Base-by-base conservation (phyloP, 441 rosid species). In the Populus hybrid region DNA sequence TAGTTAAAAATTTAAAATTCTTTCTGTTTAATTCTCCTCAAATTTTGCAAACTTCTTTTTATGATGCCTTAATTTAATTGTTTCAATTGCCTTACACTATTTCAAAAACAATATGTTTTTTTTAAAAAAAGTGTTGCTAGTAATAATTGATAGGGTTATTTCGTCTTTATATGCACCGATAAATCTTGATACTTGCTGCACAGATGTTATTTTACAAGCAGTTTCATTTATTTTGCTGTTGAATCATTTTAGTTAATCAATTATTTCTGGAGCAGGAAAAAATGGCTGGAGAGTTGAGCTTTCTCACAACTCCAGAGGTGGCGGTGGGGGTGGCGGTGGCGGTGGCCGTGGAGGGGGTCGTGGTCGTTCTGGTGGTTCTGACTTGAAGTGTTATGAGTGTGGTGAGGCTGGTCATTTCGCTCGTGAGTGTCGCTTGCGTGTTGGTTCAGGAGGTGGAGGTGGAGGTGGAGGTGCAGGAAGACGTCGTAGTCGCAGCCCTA, bases 281-380 rank as follows among this genome's bases (percentile, higher is more conserved):
- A 94, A 91, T 77, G 94, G 95, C 21, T 96, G 99, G 99, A 92
- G 98, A 75, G 98, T 96, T 79, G 98, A 96, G 88, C 89, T 91
- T 73, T 94, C 98, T 76, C 98, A 92, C 80, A 94, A 88, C 73
- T 92, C 94, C 5, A 92, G 85, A 76, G 83, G 85, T 36, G 81
- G 81, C 0, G 80, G 78, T 19, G 83, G 83, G 0, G 95, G 97
- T 36, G 92, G 92, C 0, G 57, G 57, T 59, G 92, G 95, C 5
- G 83, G 80, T 10, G 82, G 82, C 7, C 67, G 84, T 0, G 73
- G 87, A 53, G 87, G 88, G 21, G 87, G 88, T 71, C 89, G 91
- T 5, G 89, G 91, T 26, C 91, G 88, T 67, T 87, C 90, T 24
- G 97, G 97, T 75, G 89, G 91, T 78, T 94, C 90, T 28, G 97